Conservation (phyloP, 345 rosid species). For the Populus pruinosa region DNA sequence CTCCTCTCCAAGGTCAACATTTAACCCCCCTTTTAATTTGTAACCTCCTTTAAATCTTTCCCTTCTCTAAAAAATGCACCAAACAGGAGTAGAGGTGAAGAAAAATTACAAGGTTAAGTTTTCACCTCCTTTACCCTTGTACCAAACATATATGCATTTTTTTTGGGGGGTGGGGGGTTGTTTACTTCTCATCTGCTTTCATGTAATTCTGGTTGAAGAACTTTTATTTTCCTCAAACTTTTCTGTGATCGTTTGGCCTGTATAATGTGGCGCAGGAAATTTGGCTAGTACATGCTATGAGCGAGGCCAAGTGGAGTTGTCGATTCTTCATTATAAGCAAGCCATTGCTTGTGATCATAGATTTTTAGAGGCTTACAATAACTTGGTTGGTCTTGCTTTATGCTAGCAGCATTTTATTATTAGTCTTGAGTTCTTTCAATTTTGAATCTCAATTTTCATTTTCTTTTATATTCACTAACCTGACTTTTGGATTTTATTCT, state of each 20-base stretch:
- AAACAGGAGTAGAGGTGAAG: too few species aligned
- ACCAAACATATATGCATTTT: too few species aligned
- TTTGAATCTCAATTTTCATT: neutral
- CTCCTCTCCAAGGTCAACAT: too few species aligned
- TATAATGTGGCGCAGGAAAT: slow-evolving; percentile 51
- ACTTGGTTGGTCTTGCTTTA: slow-evolving; percentile 65
- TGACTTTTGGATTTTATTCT: neutral
- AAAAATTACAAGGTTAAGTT: too few species aligned
- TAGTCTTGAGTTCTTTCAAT: slow-evolving; percentile 1
- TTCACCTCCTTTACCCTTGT: too few species aligned
- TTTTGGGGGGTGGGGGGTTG: neutral
- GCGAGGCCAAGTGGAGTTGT: slow-evolving; percentile 80
- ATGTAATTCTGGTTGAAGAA: neutral
- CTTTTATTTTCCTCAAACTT: neutral
- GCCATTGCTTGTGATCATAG: slow-evolving; percentile 79
- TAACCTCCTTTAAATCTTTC: too few species aligned
- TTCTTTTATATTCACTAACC: neutral
- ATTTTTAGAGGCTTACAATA: slow-evolving; percentile 93
- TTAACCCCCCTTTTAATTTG: too few species aligned
- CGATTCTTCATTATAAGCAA: slow-evolving; percentile 81
- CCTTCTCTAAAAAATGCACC: too few species aligned
- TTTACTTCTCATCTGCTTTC: neutral
- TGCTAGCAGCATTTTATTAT: neutral
- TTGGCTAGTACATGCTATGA: slow-evolving; percentile 88
- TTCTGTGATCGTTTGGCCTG: neutral